Evolutionary conservation across 345 rosid genomes (phyloP).

Genomic region (Heritiera littoralis): DNA sequence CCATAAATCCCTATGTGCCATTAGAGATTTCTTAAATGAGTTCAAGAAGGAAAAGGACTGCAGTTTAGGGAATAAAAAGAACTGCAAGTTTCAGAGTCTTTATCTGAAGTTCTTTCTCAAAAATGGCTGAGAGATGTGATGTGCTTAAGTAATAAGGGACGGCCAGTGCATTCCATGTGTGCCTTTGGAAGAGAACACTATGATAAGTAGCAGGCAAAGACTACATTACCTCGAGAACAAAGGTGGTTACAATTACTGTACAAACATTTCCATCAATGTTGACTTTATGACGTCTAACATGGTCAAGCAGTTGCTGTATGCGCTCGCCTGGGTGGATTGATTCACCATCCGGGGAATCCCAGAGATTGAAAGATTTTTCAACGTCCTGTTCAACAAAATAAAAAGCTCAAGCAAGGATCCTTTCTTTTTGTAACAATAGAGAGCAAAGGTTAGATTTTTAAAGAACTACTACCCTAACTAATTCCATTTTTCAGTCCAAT

Average conservation of each 20-base stretch:
- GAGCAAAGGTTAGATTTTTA: neutral
- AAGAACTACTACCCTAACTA: neutral
- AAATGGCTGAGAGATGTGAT: neutral
- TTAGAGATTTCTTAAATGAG: neutral
- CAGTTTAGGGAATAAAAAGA: neutral
- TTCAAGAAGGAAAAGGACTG: neutral
- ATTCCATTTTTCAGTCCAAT: neutral
- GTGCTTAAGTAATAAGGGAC: neutral
- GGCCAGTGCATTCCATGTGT: neutral
- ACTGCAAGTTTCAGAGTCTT: neutral
- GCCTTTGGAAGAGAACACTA: neutral
- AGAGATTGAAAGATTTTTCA: conserved; percentile 73
- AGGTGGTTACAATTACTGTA: conserved; percentile 95
- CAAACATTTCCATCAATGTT: conserved; percentile 92
- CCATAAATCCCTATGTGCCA: neutral
- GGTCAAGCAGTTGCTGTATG: conserved; percentile 92
- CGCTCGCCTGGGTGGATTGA: conserved; percentile 89
- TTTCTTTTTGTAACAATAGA: neutral
- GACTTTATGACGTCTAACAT: conserved; percentile 87
- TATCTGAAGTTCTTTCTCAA: neutral
- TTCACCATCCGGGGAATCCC: conserved; percentile 92
- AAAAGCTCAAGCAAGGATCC: neutral
- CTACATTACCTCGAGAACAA: conserved; percentile 92
- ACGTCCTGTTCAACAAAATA: conserved; percentile 58
- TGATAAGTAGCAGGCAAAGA: conserved; percentile 2